Percentiles rank a stretch among this genome's conserved stretches.
Evolutionary conservation across 2,329 filamentous ascomycete species (phyloP).

Genomic region (Aphanocladium album): DNA sequence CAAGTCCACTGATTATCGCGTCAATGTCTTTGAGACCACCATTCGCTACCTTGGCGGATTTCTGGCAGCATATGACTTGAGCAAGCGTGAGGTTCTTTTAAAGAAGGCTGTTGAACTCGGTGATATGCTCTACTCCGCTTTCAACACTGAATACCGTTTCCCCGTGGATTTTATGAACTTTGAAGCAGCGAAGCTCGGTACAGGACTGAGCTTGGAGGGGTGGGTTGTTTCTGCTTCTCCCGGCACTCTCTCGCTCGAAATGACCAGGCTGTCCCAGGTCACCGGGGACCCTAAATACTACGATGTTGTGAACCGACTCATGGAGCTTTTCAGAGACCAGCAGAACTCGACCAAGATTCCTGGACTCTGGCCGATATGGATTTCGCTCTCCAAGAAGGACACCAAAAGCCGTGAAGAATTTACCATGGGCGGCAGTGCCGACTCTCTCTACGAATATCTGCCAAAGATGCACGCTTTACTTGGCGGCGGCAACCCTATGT

Average conservation of each 20-base stretch:
- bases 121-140: constrained; percentile 59
- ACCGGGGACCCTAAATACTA: constrained; percentile 70
- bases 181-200: constrained; percentile 30
- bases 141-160: constrained; percentile 65
- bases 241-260: constrained; percentile 67
- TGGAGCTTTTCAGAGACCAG: constrained; percentile 57
- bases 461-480: constrained; percentile 48
- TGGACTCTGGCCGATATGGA: constrained; percentile 65
- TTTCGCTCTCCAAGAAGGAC: constrained; percentile 53
- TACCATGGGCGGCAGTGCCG: constrained; percentile 35
- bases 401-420: constrained; percentile 26
- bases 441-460: constrained; percentile 39
- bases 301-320: constrained; percentile 64
- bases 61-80: constrained; percentile 65
- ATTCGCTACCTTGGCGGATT: constrained; percentile 68
- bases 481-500: constrained; percentile 47
- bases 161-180: constrained; percentile 49
- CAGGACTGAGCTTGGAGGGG: constrained; percentile 28
- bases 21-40: constrained; percentile 67
- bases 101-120: constrained; percentile 59
- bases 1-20: constrained; percentile 37
- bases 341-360: constrained; percentile 64
- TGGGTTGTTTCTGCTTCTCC: constrained; percentile 40
- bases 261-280: constrained; percentile 67
- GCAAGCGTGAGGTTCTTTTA: constrained; percentile 50